phyloP scores from a whole-genome alignment of 2,329 filamentous ascomycete species.

The Tolypocladium cylindrosporum region DNA sequence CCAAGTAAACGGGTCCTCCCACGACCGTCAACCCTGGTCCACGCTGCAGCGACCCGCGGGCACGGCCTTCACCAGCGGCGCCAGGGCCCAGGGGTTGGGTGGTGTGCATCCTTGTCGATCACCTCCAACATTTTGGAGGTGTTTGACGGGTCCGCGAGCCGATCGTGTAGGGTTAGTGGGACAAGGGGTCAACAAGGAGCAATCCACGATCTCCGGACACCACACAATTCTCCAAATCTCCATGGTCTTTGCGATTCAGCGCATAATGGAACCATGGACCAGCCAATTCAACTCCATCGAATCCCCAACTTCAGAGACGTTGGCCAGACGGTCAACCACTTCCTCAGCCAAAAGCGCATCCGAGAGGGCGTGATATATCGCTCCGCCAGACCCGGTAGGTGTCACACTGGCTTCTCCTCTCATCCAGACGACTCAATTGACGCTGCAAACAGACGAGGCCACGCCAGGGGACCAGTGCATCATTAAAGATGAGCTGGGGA shows the following conservation, averaged over 20 bases:
- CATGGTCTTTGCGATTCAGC: neutral
- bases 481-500: constrained; percentile 48
- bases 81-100: neutral
- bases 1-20: neutral
- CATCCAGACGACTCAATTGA: neutral
- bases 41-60: neutral
- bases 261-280: constrained; percentile 4
- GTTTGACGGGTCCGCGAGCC: neutral
- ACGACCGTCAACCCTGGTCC: neutral
- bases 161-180: neutral
- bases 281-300: constrained; percentile 10
- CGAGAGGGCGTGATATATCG: constrained; percentile 57
- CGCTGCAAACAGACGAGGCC: constrained; percentile 51
- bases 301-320: constrained; percentile 73
- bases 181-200: neutral
- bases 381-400: constrained; percentile 51
- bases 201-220: neutral
- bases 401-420: neutral
- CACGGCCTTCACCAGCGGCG: neutral
- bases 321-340: constrained; percentile 53
- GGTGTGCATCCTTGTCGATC: neutral
- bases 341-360: constrained; percentile 43
- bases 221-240: neutral
- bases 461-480: constrained; percentile 51
- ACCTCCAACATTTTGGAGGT: neutral